These are phyloP conservation scores for Candida boleticola DNA, from an alignment of 805 yeast genomes.

Conservation along the genomic window DNA sequence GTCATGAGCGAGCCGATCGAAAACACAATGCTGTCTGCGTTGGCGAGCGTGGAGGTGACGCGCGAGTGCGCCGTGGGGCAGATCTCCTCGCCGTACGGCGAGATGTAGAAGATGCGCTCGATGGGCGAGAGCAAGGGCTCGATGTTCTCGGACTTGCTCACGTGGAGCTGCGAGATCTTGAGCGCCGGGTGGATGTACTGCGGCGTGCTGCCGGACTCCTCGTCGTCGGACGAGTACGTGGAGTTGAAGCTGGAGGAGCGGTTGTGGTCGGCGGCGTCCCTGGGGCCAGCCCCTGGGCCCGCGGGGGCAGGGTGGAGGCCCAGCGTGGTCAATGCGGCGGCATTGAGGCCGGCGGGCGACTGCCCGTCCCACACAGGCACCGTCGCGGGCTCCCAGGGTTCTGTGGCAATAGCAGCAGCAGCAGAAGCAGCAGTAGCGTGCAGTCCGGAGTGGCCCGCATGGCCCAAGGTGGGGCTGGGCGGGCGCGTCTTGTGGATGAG, in stretches of 20 bases:
- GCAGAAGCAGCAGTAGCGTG: not conserved
- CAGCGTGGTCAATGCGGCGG: not conserved
- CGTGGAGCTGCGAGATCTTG: constrained; percentile 69
- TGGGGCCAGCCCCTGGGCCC: not conserved
- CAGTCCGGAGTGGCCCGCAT: too few relatives aligned
- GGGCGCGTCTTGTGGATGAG: constrained; percentile 24
- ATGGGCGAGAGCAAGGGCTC: constrained; percentile 74
- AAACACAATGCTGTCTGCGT: constrained; percentile 59
- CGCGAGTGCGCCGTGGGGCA: constrained; percentile 69
- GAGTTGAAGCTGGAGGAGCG: not conserved
- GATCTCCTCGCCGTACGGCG: constrained; percentile 85
- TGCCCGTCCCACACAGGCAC: not conserved
- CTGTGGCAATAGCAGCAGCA: not conserved
- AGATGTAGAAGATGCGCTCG: constrained; percentile 70
- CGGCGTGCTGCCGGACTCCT: constrained; percentile 41
- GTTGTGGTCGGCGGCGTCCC: not conserved
- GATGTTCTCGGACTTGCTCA: constrained; percentile 54
- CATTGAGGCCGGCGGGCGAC: not conserved
- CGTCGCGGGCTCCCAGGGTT: not conserved
- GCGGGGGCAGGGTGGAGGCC: not conserved
- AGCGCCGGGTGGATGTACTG: constrained; percentile 79
- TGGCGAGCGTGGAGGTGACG: constrained; percentile 49
- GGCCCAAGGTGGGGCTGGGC: constrained; percentile 18
- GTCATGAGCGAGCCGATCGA: constrained; percentile 91
- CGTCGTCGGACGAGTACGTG: constrained; percentile 12